Evolutionary conservation across 495 filamentous ascomycete species (phyloP).

Genomic region (Pyrenula aspistea): DNA sequence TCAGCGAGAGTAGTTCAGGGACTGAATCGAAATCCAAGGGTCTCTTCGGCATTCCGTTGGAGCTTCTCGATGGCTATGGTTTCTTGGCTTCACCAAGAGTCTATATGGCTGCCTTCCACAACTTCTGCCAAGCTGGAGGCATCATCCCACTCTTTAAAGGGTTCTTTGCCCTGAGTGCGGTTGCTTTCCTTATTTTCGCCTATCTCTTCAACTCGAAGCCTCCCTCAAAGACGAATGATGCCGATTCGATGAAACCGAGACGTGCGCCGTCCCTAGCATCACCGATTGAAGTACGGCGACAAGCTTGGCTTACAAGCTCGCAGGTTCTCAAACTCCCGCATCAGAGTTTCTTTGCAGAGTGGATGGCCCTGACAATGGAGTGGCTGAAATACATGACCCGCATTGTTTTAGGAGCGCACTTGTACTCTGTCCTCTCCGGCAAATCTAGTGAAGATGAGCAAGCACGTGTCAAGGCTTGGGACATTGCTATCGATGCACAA

Average conservation of each 20-base stretch:
- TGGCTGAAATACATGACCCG: constrained; percentile 69
- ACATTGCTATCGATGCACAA: constrained; percentile 88
- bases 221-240: constrained; percentile 20
- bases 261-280: constrained; percentile 62
- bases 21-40: constrained; percentile 53
- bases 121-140: not conserved
- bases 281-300: constrained; percentile 71
- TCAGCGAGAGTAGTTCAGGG: constrained; percentile 33
- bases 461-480: constrained; percentile 84
- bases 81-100: not conserved
- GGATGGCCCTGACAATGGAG: constrained; percentile 67
- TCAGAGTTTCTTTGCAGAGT: constrained; percentile 74
- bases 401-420: constrained; percentile 60
- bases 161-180: constrained; percentile 1
- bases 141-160: not conserved
- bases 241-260: constrained; percentile 14
- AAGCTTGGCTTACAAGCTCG: constrained; percentile 89
- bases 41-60: constrained; percentile 54
- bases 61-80: constrained; percentile 25
- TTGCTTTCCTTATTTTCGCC: constrained; percentile 52
- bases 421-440: constrained; percentile 68
- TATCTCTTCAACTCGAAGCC: constrained; percentile 52
- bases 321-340: constrained; percentile 91
- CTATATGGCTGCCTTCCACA: not conserved
- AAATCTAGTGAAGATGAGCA: constrained; percentile 75